Percentiles rank a stretch among this genome's conserved stretches.
These are phyloP conservation scores for Hypericum perforatum DNA, from an alignment of 345 rosid genomes.

Conservation along the genomic window DNA sequence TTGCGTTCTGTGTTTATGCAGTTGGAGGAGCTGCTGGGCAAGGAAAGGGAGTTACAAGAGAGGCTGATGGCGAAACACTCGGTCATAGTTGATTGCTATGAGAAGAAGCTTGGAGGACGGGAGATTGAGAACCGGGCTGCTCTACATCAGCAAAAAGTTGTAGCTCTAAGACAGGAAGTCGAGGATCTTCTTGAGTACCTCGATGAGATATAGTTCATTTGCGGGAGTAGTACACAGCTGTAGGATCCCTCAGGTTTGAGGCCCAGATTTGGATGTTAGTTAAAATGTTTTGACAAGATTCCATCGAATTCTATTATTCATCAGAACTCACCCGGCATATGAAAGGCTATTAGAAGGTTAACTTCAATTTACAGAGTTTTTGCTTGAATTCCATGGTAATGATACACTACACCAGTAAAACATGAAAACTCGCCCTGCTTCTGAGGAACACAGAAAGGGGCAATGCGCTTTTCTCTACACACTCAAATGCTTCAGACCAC, in stretches of 20 bases:
- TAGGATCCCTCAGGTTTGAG: background rate
- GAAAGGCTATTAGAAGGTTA: too few species aligned
- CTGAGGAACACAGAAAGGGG: too few species aligned
- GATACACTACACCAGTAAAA: too few species aligned
- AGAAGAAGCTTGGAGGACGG: slow-evolving; percentile 54
- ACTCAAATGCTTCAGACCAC: too few species aligned
- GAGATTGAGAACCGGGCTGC: slow-evolving; percentile 74
- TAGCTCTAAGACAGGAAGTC: slow-evolving; percentile 66
- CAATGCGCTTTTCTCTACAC: too few species aligned
- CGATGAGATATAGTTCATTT: slow-evolving; percentile 43
- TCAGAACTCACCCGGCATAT: too few species aligned
- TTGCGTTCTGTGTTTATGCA: slow-evolving; percentile 11
- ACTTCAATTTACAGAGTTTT: too few species aligned
- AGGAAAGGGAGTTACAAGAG: slow-evolving; percentile 85
- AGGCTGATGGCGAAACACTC: slow-evolving; percentile 51
- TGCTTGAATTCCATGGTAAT: too few species aligned
- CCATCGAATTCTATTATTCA: too few species aligned
- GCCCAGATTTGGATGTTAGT: slow-evolving; percentile 4
- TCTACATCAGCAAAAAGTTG: slow-evolving; percentile 55
- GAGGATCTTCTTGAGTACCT: slow-evolving; percentile 74
- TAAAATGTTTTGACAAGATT: too few species aligned
- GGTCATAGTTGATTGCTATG: slow-evolving; percentile 58
- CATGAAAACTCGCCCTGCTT: too few species aligned
- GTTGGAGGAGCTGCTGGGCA: slow-evolving; percentile 78
- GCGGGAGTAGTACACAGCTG: background rate